Conservation (phyloP, 305 asterid species). For the Fraxinus paxiana region DNA sequence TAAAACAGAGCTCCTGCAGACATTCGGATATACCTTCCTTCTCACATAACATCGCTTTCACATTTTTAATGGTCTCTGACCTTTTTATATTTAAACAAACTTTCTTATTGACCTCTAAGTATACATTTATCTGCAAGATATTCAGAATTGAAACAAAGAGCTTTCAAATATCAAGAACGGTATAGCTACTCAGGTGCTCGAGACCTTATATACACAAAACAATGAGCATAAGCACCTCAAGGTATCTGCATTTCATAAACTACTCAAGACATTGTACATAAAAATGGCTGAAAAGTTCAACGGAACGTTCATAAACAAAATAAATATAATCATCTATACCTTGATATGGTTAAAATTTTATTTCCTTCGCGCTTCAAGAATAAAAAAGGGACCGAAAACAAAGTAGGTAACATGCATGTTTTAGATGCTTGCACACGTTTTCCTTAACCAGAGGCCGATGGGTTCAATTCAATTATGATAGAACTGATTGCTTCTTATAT, state of each 20-base stretch:
- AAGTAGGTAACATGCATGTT: neutral
- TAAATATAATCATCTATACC: neutral
- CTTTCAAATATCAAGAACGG: neutral
- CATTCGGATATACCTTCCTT: conserved; percentile 27
- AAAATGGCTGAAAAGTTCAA: neutral
- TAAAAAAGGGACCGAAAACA: neutral
- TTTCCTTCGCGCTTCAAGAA: neutral
- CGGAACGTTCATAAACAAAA: neutral
- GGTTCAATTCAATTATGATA: neutral
- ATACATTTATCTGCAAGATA: conserved; percentile 22
- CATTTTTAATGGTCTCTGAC: conserved; percentile 20
- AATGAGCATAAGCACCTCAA: neutral
- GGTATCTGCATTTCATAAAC: neutral
- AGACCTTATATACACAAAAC: neutral
- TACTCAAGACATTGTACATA: neutral
- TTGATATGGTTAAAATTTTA: neutral
- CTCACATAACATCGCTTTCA: conserved; percentile 18
- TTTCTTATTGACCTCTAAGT: conserved; percentile 19
- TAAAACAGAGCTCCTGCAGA: conserved; percentile 20
- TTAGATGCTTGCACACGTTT: neutral
- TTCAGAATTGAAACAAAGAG: neutral
- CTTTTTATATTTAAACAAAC: conserved; percentile 19
- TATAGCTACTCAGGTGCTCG: neutral
- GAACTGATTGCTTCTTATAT: neutral
- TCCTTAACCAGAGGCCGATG: neutral